Evolutionary conservation across 2,329 filamentous ascomycete species (phyloP), one percentile per base, ranked within the genome.

Genomic region (Cladophialophora psammophila): DNA sequence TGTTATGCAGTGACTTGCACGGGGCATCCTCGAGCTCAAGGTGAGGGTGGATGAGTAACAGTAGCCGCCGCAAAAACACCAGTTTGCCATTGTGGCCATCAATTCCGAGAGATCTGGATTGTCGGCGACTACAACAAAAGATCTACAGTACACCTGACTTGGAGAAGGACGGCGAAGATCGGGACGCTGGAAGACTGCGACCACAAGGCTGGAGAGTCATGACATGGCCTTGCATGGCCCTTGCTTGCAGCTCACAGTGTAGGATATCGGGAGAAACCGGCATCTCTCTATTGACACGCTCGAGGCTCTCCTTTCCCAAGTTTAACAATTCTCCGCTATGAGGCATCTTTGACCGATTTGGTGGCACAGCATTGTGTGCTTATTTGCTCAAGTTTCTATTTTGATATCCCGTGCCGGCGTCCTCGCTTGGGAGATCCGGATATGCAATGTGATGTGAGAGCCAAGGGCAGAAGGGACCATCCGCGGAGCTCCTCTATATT

Each of bases 191-290:
- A 60, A 63, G 64, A 58, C 58, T 66, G 64, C 52, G 57, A 15
- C 20, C 45, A 18, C 26, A 26, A 60, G 50, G 48, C 57, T 65
- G 50, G 18, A 34, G 10, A 38, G 10, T 26, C 3, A 50, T 35
- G n/a, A 18, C 42, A 36, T 5, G 4, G 56, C 10, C n/a, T 3
- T 26, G 13, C 42, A 36, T 5, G 4, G 56, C 10, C n/a, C 8
- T 26, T 40, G 34, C 55, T 45, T 55, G 18, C 15, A 50, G 38
- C 20, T 50, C 57, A 32, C n/a, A 18, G 35, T 48, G 60, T 26
- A 48, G n/a, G 26, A 48, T 38, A 9, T 62, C 64, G 64, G 64
- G 32, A 56, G 60, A 64, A 67, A 42, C 55, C 66, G 66, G 66
- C 7, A 13, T 13, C 36, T 42, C 18, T 56, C 9, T 9, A 13